phyloP scores from a whole-genome alignment of 805 yeast genomes.

The Lipomyces oligophaga region DNA sequence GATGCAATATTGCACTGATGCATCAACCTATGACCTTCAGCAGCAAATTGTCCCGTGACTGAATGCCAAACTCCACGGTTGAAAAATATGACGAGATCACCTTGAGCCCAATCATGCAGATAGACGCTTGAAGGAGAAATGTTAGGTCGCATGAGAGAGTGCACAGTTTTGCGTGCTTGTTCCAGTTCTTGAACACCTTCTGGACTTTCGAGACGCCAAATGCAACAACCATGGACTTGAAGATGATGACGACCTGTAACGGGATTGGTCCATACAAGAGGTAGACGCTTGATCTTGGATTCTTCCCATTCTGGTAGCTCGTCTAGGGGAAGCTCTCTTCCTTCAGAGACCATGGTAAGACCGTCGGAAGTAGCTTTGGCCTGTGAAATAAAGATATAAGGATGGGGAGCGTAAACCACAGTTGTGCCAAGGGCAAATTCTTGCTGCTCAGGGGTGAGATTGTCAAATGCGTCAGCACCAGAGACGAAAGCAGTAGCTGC shows the following conservation, averaged over 20 bases:
- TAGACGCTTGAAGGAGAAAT: slow-evolving; percentile 69
- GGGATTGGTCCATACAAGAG: slow-evolving; percentile 91
- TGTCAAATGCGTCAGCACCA: slow-evolving; percentile 73
- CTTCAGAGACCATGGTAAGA: slow-evolving; percentile 77
- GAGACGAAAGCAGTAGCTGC: slow-evolving; percentile 89
- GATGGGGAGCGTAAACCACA: slow-evolving; percentile 88
- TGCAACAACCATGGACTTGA: slow-evolving; percentile 87
- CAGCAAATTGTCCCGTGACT: slow-evolving; percentile 82
- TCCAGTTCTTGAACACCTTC: slow-evolving; percentile 62
- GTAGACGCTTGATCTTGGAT: slow-evolving; percentile 68
- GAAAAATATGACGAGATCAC: slow-evolving; percentile 81
- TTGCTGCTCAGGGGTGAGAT: slow-evolving; percentile 65
- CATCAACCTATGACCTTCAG: slow-evolving; percentile 78
- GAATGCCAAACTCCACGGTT: slow-evolving; percentile 91
- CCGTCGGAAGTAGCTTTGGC: slow-evolving; percentile 85
- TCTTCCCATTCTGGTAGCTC: slow-evolving; percentile 82
- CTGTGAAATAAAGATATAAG: slow-evolving; percentile 77
- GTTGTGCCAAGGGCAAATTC: slow-evolving; percentile 70
- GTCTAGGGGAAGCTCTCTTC: slow-evolving; percentile 61
- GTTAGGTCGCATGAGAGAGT: slow-evolving; percentile 79
- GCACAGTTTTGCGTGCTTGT: slow-evolving; percentile 69
- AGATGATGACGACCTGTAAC: slow-evolving; percentile 76
- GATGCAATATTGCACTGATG: slow-evolving; percentile 92
- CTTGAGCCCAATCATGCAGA: slow-evolving; percentile 78
- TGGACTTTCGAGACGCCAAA: slow-evolving; percentile 55